Base-by-base conservation (phyloP, 495 filamentous ascomycete genomes). In the Tuber magnatum region DNA sequence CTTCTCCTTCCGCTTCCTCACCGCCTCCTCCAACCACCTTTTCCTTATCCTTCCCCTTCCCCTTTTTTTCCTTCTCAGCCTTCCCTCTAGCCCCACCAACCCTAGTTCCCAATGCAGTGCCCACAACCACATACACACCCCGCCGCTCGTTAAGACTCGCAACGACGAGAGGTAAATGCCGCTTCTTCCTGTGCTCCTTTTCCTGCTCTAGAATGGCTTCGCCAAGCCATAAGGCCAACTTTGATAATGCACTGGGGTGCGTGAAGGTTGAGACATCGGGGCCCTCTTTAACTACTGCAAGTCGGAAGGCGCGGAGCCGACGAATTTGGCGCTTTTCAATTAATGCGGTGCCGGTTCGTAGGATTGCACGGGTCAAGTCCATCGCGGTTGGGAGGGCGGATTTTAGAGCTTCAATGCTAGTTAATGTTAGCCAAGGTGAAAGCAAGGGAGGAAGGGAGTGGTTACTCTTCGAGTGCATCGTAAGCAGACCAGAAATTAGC, bases 231-330 rank as follows among this genome's bases (percentile, higher is more conserved):
- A 97, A 85, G 0, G 94, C 93, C 16, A 99, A 86, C 83, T 98
- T 97, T 4, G 92, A 94, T 73, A 99, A 85, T 16, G 96, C 96
- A 6, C 92, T 92, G 0, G 95, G 94, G 80, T 97, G 94, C 10
- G 91, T 92, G 84, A 99, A 99, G 14, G 97, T 87, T 61, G 88
- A 84, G 9, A 97, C 91, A 80, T 97, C 95, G 0, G 94, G 93
- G 1, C 94, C 92, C 81, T 98, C 95, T 81, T 96, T 97, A 79
- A 99, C 94, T 41, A 99, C 91, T 16, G 92, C 94, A 86, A 99
- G 94, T 51, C 95, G 92, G 84, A 97, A 99, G 10, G 94, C 92
- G 10, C 92, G 89, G 46, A 99, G 86, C 83, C 97, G 93, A 20
- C 92, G 90, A 77, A 99, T 97, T 82, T 97, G 95, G 61, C 91